A percentile compares a stretch with the other conserved stretches of the same genome.
These are phyloP conservation scores for Hypoxylon crocopeplum DNA, from an alignment of 495 filamentous ascomycete genomes.

Conservation along the genomic window DNA sequence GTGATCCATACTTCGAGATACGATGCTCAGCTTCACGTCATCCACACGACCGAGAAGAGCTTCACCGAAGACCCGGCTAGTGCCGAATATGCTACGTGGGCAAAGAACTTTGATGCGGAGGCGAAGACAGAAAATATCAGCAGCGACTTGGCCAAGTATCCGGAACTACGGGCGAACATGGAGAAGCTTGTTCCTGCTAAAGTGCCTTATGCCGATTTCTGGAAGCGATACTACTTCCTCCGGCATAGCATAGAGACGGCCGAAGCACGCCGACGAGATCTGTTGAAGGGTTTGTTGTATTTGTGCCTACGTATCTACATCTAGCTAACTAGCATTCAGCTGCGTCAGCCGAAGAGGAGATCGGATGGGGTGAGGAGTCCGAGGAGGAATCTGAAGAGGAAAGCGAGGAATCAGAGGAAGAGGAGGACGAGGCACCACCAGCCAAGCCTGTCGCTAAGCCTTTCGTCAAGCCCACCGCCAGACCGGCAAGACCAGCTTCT, in stretches of 20 bases:
- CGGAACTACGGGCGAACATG: conserved; percentile 89
- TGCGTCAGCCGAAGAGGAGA: conserved; percentile 73
- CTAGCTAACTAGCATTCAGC: conserved; percentile 55
- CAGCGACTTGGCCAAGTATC: conserved; percentile 83
- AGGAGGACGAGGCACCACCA: conserved; percentile 38
- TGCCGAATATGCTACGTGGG: conserved; percentile 76
- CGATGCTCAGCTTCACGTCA: conserved; percentile 93
- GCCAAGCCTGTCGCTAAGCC: conserved; percentile 37
- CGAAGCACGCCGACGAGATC: conserved; percentile 85
- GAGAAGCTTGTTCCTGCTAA: conserved; percentile 92
- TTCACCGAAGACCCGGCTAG: conserved; percentile 83
- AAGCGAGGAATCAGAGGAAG: conserved; percentile 29
- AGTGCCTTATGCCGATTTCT: conserved; percentile 88
- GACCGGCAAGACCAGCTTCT: conserved; percentile 49
- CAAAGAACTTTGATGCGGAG: conserved; percentile 77
- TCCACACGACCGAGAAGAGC: conserved; percentile 84
- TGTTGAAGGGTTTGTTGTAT: conserved; percentile 79
- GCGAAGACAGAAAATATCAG: conserved; percentile 86
- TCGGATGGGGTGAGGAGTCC: conserved; percentile 70
- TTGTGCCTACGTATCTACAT: conserved; percentile 7
- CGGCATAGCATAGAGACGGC: conserved; percentile 94
- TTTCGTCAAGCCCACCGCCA: conserved; percentile 38
- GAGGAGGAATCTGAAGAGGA: conserved; percentile 37
- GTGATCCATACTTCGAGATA: conserved; percentile 93
- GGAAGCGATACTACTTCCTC: conserved; percentile 95